Conservation (phyloP, 2,329 filamentous ascomycete species). For the Cladosporium sp. region DNA sequence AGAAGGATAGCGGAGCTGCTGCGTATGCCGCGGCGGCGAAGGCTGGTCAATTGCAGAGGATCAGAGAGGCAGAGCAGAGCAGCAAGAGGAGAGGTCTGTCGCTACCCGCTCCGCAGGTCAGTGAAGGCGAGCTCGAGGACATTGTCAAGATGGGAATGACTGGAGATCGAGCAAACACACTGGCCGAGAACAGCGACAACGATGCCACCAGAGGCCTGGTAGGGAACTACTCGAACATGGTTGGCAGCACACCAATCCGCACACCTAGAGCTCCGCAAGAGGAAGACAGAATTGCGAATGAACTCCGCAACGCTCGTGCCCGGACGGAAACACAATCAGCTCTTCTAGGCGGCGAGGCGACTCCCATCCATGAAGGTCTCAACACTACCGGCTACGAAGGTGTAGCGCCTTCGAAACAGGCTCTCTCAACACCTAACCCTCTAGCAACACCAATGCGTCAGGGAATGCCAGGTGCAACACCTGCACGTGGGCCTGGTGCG, state of each 20-base stretch:
- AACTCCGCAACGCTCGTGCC: slow-evolving; percentile 88
- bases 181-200: slow-evolving; percentile 67
- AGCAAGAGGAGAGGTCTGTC: slow-evolving; percentile 83
- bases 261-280: slow-evolving; percentile 87
- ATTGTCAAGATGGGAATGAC: slow-evolving; percentile 98
- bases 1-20: slow-evolving; percentile 73
- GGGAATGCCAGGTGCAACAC: slow-evolving; percentile 64
- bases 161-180: slow-evolving; percentile 74
- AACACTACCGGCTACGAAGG: slow-evolving; percentile 86
- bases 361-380: slow-evolving; percentile 73
- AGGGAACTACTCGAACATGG: slow-evolving; percentile 77
- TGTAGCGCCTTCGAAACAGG: slow-evolving; percentile 72
- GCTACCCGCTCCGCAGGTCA: slow-evolving; percentile 83
- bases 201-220: slow-evolving; percentile 79
- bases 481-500: slow-evolving; percentile 60
- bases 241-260: slow-evolving; percentile 78
- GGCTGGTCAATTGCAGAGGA: slow-evolving; percentile 88
- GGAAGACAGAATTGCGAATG: slow-evolving; percentile 93
- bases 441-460: slow-evolving; percentile 82
- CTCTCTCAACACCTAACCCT: slow-evolving; percentile 88
- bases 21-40: slow-evolving; percentile 84
- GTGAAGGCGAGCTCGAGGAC: slow-evolving; percentile 87
- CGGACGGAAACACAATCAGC: slow-evolving; percentile 92
- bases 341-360: slow-evolving; percentile 88
- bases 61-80: slow-evolving; percentile 93